These are phyloP conservation scores for Penicillium goetzii DNA, from an alignment of 495 filamentous ascomycete species.

Conservation along the genomic window DNA sequence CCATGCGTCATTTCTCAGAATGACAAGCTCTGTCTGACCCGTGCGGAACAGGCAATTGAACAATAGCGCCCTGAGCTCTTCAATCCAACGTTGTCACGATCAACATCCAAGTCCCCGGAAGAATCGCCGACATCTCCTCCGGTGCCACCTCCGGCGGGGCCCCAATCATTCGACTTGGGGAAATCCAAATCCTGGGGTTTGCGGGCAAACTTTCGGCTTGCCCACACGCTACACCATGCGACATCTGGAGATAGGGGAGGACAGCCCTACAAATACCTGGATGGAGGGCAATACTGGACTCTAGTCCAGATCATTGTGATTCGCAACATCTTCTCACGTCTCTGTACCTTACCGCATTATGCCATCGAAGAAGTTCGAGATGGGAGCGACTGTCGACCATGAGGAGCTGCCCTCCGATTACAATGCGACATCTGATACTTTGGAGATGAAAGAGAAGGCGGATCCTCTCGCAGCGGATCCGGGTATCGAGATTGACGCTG, in stretches of 20 bases:
- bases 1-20: not conserved
- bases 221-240: not conserved
- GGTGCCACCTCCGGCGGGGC: conserved; percentile 7
- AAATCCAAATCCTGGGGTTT: conserved; percentile 7
- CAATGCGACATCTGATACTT: not conserved
- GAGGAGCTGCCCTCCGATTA: conserved; percentile 11
- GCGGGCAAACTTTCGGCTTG: conserved; percentile 5
- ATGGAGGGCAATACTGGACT: not conserved
- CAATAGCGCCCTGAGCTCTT: not conserved
- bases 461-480: conserved; percentile 2
- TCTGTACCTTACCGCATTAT: not conserved
- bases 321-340: not conserved
- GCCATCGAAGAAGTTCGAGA: conserved; percentile 11
- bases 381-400: conserved; percentile 5
- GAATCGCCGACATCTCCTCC: conserved; percentile 3
- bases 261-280: conserved; percentile 1
- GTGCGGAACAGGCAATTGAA: not conserved
- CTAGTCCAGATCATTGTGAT: not conserved
- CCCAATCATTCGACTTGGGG: conserved; percentile 2
- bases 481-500: conserved; percentile 20
- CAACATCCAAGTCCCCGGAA: not conserved
- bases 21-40: not conserved
- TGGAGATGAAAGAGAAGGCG: conserved; percentile 7
- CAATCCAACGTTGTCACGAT: not conserved
- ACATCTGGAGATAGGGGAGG: not conserved